These are phyloP conservation scores for Chalciporus piperatus DNA, from an alignment of 768 basidiomycete species.

Conservation along the genomic window DNA sequence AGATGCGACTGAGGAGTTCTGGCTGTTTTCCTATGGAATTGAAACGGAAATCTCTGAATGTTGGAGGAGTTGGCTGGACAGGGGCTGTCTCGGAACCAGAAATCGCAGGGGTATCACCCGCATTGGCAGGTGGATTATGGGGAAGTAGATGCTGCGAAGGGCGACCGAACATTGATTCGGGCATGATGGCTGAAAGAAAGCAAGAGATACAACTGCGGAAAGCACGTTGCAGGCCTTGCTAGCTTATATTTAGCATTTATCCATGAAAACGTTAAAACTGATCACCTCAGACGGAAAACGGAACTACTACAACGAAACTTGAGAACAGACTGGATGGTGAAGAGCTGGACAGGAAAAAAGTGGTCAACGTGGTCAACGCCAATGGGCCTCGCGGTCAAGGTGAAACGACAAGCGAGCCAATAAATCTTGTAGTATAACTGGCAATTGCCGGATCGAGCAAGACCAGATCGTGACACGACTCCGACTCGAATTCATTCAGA, in stretches of 20 bases:
- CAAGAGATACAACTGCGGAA: slow-evolving; percentile 12
- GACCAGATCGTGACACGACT: no score
- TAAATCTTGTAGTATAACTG: no score
- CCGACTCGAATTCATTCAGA: no score
- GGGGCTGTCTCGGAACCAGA: slow-evolving; percentile 9
- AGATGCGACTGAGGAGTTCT: slow-evolving; percentile 49
- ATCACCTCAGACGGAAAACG: slow-evolving; percentile 14
- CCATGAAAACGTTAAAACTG: neutral
- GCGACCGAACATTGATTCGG: slow-evolving; percentile 29
- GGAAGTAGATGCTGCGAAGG: slow-evolving; percentile 27
- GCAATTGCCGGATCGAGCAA: no score
- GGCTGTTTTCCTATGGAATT: slow-evolving; percentile 53
- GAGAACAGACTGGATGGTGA: neutral
- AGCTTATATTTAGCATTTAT: slow-evolving; percentile 18
- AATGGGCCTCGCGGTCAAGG: no score
- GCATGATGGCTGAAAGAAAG: slow-evolving; percentile 21
- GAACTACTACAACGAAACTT: neutral
- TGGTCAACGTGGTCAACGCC: neutral
- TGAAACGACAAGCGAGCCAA: no score
- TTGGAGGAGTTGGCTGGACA: slow-evolving; percentile 8
- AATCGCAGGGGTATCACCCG: neutral
- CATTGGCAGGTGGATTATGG: neutral
- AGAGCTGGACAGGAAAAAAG: neutral
- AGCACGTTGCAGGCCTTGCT: slow-evolving; percentile 1
- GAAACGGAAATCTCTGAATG: slow-evolving; percentile 48